phyloP scores from a whole-genome alignment of 805 yeast genomes.

The Kazachstania martiniae region DNA sequence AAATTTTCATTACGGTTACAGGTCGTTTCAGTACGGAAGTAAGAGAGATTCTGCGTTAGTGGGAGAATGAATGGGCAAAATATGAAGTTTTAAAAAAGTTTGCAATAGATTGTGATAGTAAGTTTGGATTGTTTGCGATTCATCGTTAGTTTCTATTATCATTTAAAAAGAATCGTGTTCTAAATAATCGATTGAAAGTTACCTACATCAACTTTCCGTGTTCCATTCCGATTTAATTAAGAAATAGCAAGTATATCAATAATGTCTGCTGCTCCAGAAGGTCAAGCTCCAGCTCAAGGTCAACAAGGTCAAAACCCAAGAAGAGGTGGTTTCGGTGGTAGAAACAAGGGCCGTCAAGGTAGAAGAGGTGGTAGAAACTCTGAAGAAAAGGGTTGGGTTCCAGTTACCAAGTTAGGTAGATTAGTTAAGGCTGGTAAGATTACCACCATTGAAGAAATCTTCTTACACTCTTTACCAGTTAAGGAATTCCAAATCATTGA shows the following conservation, averaged over 20 bases:
- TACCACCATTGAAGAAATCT: constrained; percentile 93
- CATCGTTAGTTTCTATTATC: no score
- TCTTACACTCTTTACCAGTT: constrained; percentile 98
- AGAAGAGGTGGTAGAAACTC: constrained; percentile 72
- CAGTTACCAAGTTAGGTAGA: constrained; percentile 99
- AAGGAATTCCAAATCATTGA: constrained; percentile 99
- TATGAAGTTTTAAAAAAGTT: no score
- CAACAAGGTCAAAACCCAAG: no score
- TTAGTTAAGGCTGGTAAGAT: constrained; percentile 98
- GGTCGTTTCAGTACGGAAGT: no score
- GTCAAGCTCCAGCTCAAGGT: no score
- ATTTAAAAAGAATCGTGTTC: no score
- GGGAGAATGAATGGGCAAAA: no score
- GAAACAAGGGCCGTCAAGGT: constrained; percentile 48
- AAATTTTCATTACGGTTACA: no score
- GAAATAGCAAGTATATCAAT: constrained; percentile 8
- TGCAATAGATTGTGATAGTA: no score
- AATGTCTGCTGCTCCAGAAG: constrained; percentile 34
- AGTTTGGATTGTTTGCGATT: no score
- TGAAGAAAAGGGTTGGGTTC: constrained; percentile 99
- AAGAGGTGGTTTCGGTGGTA: constrained; percentile 45
- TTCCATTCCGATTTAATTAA: constrained; percentile 34
- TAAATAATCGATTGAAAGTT: constrained; percentile 40
- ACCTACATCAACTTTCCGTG: constrained; percentile 46
- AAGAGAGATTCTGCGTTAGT: no score